Evolutionary conservation across 305 asterid species (phyloP), one percentile per base, ranked within the genome.

Genomic region (Caryopteris hybrid): DNA sequence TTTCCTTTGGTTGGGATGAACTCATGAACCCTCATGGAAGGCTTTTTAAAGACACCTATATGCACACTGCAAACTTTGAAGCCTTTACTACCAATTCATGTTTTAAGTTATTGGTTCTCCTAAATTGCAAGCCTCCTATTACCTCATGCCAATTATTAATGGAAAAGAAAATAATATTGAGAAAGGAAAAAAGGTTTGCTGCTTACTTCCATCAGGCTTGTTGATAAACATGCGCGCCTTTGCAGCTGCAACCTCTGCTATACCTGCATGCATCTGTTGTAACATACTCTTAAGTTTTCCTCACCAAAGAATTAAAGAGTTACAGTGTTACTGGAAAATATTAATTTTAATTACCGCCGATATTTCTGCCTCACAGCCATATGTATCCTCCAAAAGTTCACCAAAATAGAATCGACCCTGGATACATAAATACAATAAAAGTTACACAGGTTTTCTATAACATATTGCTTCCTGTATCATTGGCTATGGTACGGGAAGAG

Each of bases 401-500:
- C 99, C 99, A 78, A 91, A 94, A 74, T 94, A 94, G 81, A 94
- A 94, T 65, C 99, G 92, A 8, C 98, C 99, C 99, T 91, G 88
- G 64, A 64, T 64, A 55, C 23, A 13, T 45, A 47, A 52, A 52
- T 12, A 45, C 23, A 14, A 25, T 31, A 50, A 61, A 65, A 41
- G 67, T 55, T 47, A 48, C 16, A 62, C 4, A 33, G 12, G 33
- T 17, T 61, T 36, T 29, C 22, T 33, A n/a, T 64, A 3, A 45
- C 20, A 54, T 7, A 25, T 36, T 38, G 41, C 57, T 43, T 42
- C 41, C 5, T 7, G 42, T 50, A 38, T 66, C 23, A 13, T 50
- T 13, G 34, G 21, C 33, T 53, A 34, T n/a, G n/a, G 57, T 3
- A 23, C 54, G 41, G 29, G 42, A 68, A 17, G 8, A 66, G 46